A percentile compares a stretch with the other conserved stretches of the same genome.
phyloP scores from a whole-genome alignment of 257 asterid genomes.

The Solanum phureja region DNA sequence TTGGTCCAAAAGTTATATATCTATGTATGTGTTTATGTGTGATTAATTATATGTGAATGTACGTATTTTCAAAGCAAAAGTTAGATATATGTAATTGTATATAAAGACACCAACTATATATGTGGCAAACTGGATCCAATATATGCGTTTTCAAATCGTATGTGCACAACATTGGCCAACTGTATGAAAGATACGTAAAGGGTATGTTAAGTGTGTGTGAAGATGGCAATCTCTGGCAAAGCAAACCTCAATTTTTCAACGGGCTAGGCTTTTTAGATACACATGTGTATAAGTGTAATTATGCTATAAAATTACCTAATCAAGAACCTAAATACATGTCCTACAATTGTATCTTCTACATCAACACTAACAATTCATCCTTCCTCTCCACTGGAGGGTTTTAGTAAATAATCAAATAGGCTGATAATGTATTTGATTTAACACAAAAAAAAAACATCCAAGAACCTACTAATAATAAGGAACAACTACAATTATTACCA shows the following conservation, averaged over 20 bases:
- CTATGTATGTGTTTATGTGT: too few species aligned
- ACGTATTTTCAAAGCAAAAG: too few species aligned
- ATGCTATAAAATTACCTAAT: not conserved
- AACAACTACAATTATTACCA: not conserved
- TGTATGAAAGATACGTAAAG: not conserved
- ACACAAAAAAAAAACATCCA: not conserved
- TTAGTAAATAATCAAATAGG: slow-evolving; percentile 4
- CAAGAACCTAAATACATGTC: not conserved
- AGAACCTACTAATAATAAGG: not conserved
- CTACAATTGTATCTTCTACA: not conserved
- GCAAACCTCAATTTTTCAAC: not conserved
- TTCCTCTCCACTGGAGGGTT: not conserved
- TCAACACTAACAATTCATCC: slow-evolving; percentile 6
- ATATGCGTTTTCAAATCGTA: not conserved
- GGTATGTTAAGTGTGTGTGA: not conserved
- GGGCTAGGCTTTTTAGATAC: too few species aligned
- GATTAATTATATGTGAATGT: too few species aligned
- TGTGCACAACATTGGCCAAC: not conserved
- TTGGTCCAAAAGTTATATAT: not conserved
- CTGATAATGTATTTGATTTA: not conserved
- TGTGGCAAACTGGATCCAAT: not conserved
- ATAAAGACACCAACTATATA: too few species aligned
- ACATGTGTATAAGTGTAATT: not conserved
- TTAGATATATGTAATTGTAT: too few species aligned
- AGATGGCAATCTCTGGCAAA: not conserved